phyloP scores from a whole-genome alignment of 345 rosid species.

The Durio zibethinus region DNA sequence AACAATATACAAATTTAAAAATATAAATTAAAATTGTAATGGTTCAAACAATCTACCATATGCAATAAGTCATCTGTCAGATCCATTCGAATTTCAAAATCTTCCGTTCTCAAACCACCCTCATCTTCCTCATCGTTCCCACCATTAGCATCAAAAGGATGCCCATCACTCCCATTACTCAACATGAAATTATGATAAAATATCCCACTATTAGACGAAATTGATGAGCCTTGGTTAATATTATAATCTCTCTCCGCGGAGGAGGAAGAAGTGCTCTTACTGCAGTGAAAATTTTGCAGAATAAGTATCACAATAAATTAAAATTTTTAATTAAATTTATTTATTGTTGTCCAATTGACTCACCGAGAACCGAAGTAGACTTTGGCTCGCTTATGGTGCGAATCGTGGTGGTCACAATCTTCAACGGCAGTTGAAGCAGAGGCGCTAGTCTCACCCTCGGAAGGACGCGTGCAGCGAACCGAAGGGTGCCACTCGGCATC shows the following conservation, averaged over 20 bases:
- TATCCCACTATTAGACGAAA: conserved; percentile 35
- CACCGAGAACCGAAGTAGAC: conserved; percentile 12
- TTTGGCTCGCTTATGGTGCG: conserved; percentile 79
- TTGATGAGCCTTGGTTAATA: conserved; percentile 33
- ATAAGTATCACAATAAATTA: background rate
- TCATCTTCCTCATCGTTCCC: conserved; percentile 50
- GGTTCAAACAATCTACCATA: conserved; percentile 48
- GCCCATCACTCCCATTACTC: conserved; percentile 47
- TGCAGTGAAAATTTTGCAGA: background rate
- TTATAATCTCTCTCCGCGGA: conserved; percentile 29
- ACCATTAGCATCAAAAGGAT: conserved; percentile 29
- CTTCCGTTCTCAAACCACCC: conserved; percentile 45
- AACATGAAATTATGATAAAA: conserved; percentile 59
- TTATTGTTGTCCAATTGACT: background rate
- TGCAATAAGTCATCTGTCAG: conserved; percentile 91
- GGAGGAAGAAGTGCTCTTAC: conserved; percentile 32
- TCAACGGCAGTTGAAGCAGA: conserved; percentile 23
- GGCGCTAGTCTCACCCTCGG: conserved; percentile 60
- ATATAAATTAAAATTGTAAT: background rate
- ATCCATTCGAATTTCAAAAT: conserved; percentile 76
- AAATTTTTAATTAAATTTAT: background rate
- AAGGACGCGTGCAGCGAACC: conserved; percentile 18
- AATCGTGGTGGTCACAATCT: conserved; percentile 46
- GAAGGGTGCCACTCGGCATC: conserved; percentile 26
- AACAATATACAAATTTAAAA: background rate